A percentile compares a stretch with the other conserved stretches of the same genome.
Conservation (phyloP, 1,284 basidiomycete genomes). For the Anthracocystis setariae region DNA sequence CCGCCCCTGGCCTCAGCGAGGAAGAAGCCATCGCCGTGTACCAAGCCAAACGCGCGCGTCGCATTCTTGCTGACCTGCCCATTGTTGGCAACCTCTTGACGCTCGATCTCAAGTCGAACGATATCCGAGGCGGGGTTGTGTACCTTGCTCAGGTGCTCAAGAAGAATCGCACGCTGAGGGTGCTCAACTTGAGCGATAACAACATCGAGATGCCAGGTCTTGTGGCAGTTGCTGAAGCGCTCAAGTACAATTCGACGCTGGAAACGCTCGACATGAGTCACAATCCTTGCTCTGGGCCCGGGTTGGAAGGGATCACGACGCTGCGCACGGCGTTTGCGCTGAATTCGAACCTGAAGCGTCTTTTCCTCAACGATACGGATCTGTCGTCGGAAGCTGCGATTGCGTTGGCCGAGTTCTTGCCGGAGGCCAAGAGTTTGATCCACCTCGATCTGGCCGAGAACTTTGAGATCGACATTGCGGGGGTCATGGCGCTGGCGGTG, state of each 20-base stretch:
- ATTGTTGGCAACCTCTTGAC: conserved; percentile 85
- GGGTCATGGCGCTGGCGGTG: conserved; percentile 88
- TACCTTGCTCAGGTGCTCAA: conserved; percentile 95
- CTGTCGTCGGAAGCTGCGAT: conserved; percentile 88
- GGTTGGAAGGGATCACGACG: conserved; percentile 76
- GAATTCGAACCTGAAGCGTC: conserved; percentile 87
- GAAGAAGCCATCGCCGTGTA: conserved; percentile 50
- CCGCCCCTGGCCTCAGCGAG: conserved; percentile 37
- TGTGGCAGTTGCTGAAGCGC: conserved; percentile 83
- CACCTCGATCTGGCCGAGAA: conserved; percentile 74
- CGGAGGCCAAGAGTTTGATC: conserved; percentile 84
- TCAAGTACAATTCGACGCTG: conserved; percentile 93
- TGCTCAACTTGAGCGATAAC: conserved; percentile 92
- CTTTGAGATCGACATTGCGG: conserved; percentile 80
- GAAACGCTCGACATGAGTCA: conserved; percentile 92
- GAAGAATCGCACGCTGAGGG: conserved; percentile 91
- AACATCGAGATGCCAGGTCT: conserved; percentile 86
- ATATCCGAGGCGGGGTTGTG: conserved; percentile 81
- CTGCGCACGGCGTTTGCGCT: conserved; percentile 86
- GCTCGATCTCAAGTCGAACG: conserved; percentile 89
- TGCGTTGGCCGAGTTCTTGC: conserved; percentile 93
- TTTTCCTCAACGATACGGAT: conserved; percentile 87
- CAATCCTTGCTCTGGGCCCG: conserved; percentile 91
- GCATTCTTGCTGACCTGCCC: conserved; percentile 75
- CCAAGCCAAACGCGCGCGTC: conserved; percentile 50